These are phyloP conservation scores for Pichia sp. DNA, from an alignment of 1,139 yeast genomes.

Conservation along the genomic window DNA sequence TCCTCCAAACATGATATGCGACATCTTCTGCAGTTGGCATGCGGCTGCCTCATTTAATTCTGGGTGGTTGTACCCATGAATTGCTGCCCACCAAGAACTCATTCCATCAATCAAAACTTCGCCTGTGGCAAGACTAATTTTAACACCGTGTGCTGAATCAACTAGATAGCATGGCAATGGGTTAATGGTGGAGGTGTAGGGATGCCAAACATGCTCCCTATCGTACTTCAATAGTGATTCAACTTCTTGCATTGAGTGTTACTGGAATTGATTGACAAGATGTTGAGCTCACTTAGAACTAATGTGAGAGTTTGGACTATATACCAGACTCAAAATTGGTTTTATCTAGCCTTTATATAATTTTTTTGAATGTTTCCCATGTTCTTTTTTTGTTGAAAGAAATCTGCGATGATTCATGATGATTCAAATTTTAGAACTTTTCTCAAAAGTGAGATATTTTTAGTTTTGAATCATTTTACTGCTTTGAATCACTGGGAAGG, in stretches of 20 bases:
- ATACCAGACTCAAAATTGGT: no score
- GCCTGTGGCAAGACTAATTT: conserved; percentile 24
- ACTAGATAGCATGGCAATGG: conserved; percentile 32
- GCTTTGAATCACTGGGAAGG: background rate
- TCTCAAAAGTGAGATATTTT: background rate
- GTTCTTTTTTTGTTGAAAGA: background rate
- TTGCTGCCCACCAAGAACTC: conserved; percentile 37
- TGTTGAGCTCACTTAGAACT: no score
- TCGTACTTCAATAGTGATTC: conserved; percentile 25
- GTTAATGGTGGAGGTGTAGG: conserved; percentile 31
- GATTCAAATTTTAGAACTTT: background rate
- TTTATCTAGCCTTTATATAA: no score
- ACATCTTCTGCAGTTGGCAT: conserved; percentile 27
- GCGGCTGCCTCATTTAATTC: conserved; percentile 30
- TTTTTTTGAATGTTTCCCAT: no score
- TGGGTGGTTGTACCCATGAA: conserved; percentile 33
- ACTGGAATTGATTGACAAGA: no score
- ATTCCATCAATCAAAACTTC: conserved; percentile 31
- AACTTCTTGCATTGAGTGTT: conserved; percentile 8
- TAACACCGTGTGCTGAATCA: conserved; percentile 28
- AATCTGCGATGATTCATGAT: background rate
- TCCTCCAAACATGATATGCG: conserved; percentile 36
- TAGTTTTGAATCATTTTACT: background rate
- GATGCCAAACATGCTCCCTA: conserved; percentile 33
- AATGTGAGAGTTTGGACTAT: no score